Evolutionary conservation across 140 eudicot species (phyloP).

Genomic region (Flaveria floridana): DNA sequence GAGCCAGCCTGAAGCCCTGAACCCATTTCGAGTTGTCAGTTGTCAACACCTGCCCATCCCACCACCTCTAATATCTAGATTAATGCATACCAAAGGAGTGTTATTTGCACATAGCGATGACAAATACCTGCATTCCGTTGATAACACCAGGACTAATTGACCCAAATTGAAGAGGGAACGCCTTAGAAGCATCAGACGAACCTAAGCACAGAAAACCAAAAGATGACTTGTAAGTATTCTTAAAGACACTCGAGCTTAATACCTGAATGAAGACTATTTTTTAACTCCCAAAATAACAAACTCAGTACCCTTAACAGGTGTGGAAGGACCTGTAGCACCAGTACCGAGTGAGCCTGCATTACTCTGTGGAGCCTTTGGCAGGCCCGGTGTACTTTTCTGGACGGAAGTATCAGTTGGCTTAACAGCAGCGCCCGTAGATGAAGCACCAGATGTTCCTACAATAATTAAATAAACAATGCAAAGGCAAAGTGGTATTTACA

Average conservation of each 20-base stretch:
- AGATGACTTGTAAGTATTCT: constrained; percentile 5
- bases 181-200: constrained; percentile 59
- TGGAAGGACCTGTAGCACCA: constrained; percentile 41
- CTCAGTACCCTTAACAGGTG: constrained; percentile 64
- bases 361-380: constrained; percentile 65
- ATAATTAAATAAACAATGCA: neutral
- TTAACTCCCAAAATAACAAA: constrained; percentile 10
- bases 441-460: constrained; percentile 52
- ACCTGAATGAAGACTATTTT: neutral
- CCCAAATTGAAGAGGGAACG: constrained; percentile 84
- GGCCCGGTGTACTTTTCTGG: constrained; percentile 52
- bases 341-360: constrained; percentile 32
- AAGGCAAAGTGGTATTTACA: neutral
- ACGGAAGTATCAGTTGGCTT: constrained; percentile 44
- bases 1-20: neutral
- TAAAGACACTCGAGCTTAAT: neutral
- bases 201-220: constrained; percentile 30
- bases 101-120: constrained; percentile 19
- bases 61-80: neutral
- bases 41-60: neutral
- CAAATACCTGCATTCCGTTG: constrained; percentile 80
- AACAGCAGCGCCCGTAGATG: constrained; percentile 39
- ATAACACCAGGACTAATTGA: constrained; percentile 74
- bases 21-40: neutral
- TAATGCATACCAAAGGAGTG: constrained; percentile 2